Evolutionary conservation across 306 rosid species (phyloP), one percentile per base, ranked within the genome.

Genomic region (Oemleria cerasiformis): DNA sequence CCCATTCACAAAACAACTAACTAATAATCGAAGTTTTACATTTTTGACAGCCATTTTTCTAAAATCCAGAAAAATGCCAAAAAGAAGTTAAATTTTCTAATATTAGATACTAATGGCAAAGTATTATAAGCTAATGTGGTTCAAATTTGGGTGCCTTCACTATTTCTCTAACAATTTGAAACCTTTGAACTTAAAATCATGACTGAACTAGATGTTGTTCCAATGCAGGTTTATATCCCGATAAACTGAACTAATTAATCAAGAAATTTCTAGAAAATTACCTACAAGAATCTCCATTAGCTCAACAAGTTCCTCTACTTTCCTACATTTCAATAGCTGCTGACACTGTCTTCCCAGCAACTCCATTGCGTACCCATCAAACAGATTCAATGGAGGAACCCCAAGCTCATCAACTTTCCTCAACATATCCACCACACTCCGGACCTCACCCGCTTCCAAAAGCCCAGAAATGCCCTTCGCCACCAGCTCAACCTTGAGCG

Each of bases 201-300:
- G 53, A 44, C 20, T 25, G 25, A 12, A 16, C 23, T 5, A 34
- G 19, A 7, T 8, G 50, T 38, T 45, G 45, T n/a, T 39, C 19
- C 70, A 51, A 73, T 40, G 61, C 43, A 25, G 34, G 30, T 57
- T 13, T 5, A 8, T 47, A 25, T 12, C 30, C 14, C 48, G 12
- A n/a, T 17, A 53, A 58, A 61, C 4, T 14, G 9, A 38, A 41
- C 61, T 41, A 73, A 55, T 2, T 16, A 53, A 56, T n/a, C 41
- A 48, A 14, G 12, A 48, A 73, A 15, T 0, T 40, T 20, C 2
- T 0, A 10, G 63, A 4, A 48, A 40, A 64, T 82, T 82, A 88
- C 98, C 97, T 68, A 87, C 23, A 75, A 93, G 92, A 84, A 80
- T 78, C 88, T 91, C 97, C 96, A 91, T 72, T 8, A 91, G 83